A percentile compares a stretch with the other conserved stretches of the same genome.
Evolutionary conservation across 257 asterid genomes (phyloP).

Genomic region (Nicotiana attenuata): DNA sequence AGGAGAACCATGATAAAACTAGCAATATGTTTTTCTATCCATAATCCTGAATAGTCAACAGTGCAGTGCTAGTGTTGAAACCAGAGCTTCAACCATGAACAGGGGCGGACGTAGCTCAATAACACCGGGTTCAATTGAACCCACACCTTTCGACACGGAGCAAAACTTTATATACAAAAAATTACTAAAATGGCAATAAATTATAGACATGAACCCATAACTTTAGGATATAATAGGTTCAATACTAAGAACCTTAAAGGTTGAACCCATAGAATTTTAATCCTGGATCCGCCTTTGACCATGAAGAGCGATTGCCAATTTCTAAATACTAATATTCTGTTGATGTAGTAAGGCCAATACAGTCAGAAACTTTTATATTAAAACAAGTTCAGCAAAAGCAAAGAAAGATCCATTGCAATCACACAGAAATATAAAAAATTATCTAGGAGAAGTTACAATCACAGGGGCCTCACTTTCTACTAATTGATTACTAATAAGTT

Average conservation of each 20-base stretch:
- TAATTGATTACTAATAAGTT: neutral
- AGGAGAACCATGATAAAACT: neutral
- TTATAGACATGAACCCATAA: too few species aligned
- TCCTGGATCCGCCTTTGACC: too few species aligned
- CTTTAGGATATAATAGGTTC: too few species aligned
- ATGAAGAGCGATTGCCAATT: neutral
- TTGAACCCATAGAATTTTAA: too few species aligned
- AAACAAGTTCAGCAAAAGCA: neutral
- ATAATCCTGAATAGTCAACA: neutral
- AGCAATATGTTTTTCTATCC: neutral
- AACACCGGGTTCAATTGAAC: too few species aligned
- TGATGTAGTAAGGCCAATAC: neutral
- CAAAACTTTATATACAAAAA: too few species aligned
- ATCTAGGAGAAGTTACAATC: neutral
- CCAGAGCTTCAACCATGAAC: neutral
- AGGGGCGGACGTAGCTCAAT: too few species aligned
- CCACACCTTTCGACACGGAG: too few species aligned
- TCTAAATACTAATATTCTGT: neutral
- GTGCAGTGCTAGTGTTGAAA: neutral
- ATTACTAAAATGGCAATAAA: too few species aligned
- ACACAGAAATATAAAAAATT: neutral
- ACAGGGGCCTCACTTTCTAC: neutral
- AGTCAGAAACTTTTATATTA: neutral
- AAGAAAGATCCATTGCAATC: neutral
- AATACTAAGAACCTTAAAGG: too few species aligned